These are phyloP conservation scores for Kokia cookei DNA, from an alignment of 441 rosid species.

Conservation along the genomic window DNA sequence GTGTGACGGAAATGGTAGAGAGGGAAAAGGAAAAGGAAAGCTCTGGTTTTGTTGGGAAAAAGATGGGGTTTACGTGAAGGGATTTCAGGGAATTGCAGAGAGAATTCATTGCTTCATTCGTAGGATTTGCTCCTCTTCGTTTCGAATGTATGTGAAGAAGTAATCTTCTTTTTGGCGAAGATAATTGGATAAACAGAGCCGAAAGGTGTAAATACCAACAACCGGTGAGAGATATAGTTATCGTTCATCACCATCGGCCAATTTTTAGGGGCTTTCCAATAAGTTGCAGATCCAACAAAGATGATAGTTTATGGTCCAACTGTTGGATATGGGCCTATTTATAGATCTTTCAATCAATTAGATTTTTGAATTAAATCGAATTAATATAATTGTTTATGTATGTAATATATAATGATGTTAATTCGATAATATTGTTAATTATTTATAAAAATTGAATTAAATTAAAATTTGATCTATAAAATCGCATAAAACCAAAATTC, in stretches of 20 bases:
- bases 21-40: constrained; percentile 24
- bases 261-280: too few relatives aligned
- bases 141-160: neutral
- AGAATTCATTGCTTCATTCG: constrained; percentile 25
- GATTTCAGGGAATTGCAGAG: constrained; percentile 27
- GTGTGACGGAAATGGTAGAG: constrained; percentile 6
- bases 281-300: neutral
- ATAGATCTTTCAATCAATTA: too few relatives aligned
- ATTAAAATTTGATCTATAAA: too few relatives aligned
- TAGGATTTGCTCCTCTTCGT: neutral
- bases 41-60: constrained; percentile 8
- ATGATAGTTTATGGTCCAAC: neutral
- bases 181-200: neutral
- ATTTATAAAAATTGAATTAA: too few relatives aligned
- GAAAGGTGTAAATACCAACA: neutral
- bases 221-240: neutral
- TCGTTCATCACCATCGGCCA: neutral
- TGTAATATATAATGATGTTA: too few relatives aligned
- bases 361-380: too few relatives aligned
- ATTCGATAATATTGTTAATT: too few relatives aligned
- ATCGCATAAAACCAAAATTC: too few relatives aligned
- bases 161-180: neutral
- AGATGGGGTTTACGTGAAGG: constrained; percentile 21
- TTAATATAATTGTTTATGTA: too few relatives aligned
- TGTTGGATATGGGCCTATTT: neutral